Percentiles rank a stretch among this genome's conserved stretches.
Evolutionary conservation across 139 green algal genomes (phyloP).

Genomic region (Closterium sp.): DNA sequence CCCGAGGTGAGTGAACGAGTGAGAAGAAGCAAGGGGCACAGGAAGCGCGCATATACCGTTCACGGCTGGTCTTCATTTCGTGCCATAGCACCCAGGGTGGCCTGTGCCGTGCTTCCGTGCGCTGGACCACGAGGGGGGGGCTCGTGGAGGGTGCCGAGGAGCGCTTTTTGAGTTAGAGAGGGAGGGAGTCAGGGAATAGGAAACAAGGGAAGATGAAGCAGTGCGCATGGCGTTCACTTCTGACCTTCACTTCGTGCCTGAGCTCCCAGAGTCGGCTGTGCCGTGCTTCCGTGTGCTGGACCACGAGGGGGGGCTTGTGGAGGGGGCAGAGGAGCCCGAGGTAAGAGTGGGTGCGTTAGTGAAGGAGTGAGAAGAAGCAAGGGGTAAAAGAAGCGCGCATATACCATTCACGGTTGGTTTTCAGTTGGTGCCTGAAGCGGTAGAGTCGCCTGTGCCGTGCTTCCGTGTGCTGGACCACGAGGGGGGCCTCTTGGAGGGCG

Average conservation of each 20-base stretch:
- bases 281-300: slow-evolving; percentile 14
- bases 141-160: background rate
- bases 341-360: background rate
- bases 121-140: background rate
- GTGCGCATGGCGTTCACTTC: background rate
- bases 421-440: background rate
- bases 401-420: too few species aligned
- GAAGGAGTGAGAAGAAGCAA: background rate
- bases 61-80: too few species aligned
- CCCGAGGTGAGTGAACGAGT: background rate
- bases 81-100: too few species aligned
- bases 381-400: too few species aligned
- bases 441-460: background rate
- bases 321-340: background rate
- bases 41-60: too few species aligned
- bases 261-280: background rate
- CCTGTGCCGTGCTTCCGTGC: slow-evolving; percentile 1
- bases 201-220: too few species aligned
- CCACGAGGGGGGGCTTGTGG: background rate
- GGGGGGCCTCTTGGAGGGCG: background rate
- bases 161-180: background rate
- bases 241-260: background rate
- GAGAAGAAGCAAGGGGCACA: too few species aligned
- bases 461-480: background rate
- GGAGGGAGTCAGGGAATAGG: too few species aligned